Evolutionary conservation across 2,329 filamentous ascomycete genomes (phyloP).

Genomic region (Talaromyces sp.): DNA sequence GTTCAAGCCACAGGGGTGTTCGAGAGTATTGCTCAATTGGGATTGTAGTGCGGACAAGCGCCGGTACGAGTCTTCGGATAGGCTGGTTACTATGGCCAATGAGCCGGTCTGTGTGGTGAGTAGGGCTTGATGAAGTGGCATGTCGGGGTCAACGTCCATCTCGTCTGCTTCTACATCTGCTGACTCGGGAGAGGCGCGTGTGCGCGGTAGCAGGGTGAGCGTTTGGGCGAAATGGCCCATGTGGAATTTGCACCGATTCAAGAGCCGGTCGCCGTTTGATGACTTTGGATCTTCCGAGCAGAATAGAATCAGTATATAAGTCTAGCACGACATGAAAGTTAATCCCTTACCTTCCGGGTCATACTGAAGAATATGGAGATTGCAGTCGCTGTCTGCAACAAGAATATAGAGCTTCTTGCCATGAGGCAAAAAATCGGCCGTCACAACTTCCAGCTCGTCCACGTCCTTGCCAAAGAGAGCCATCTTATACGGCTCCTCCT

Average conservation of each 20-base stretch:
- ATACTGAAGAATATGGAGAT: slow-evolving; percentile 84
- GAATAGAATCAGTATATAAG: neutral
- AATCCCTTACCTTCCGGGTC: slow-evolving; percentile 75
- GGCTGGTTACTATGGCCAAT: slow-evolving; percentile 67
- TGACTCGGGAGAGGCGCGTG: slow-evolving; percentile 41
- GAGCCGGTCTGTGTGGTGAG: slow-evolving; percentile 70
- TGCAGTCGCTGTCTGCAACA: slow-evolving; percentile 75
- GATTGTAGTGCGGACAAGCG: slow-evolving; percentile 74
- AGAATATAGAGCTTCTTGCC: slow-evolving; percentile 77
- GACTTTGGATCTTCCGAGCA: slow-evolving; percentile 72
- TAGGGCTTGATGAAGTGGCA: slow-evolving; percentile 52
- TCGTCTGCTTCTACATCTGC: slow-evolving; percentile 28
- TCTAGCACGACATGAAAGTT: neutral
- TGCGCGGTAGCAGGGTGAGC: slow-evolving; percentile 69
- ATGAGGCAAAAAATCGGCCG: slow-evolving; percentile 83
- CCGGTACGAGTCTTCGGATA: slow-evolving; percentile 76
- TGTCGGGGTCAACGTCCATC: slow-evolving; percentile 31
- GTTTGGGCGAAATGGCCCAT: slow-evolving; percentile 71
- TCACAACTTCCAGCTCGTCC: slow-evolving; percentile 68
- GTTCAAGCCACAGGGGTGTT: slow-evolving; percentile 75
- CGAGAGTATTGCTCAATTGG: slow-evolving; percentile 69
- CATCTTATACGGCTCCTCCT: slow-evolving; percentile 94
- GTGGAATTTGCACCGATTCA: slow-evolving; percentile 84
- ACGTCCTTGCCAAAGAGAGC: slow-evolving; percentile 84
- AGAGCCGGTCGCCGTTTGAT: slow-evolving; percentile 76